Evolutionary conservation across 140 eudicot genomes (phyloP), one percentile per base, ranked within the genome.

Genomic region (Cichorium intybus): DNA sequence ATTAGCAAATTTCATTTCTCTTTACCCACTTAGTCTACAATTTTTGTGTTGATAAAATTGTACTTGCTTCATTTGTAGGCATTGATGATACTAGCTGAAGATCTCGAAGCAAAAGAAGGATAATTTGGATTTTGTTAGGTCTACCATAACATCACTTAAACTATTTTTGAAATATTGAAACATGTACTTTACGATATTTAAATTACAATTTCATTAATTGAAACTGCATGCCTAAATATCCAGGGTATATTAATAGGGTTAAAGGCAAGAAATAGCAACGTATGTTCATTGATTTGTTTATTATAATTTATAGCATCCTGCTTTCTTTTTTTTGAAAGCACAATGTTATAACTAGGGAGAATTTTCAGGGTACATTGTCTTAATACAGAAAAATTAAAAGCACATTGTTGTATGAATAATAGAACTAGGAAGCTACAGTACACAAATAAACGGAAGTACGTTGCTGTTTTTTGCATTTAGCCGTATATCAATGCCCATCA

Each of bases 1-100:
- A 16, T 39, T 54, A 72, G 60, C 24, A 45, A 60, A 51, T 20
- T 64, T 72, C 2, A 58, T 55, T 48, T 68, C 10, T 68, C 28
- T 55, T 49, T 70, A 15, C 62, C 72, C 55, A n/a, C 73, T 20
- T 12, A 14, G 27, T 16, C 51, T 22, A 56, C 34, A 58, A 58
- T 69, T n/a, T n/a, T 24, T 61, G 33, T 62, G 34, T 80, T 79
- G 80, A 79, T 77, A 45, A 76, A 83, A 76, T 68, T 70, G 82
- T 51, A 67, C 74, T 61, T 73, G 74, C 76, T 86, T 80, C 77
- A 77, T 80, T 77, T 87, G 92, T 84, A 87, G 95, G 95, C 68
- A n/a, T 70, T 79, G 86, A 81, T 80, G 78, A 87, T 89, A 87
- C 89, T 84, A 84, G 95, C 77, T 87, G 95, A 87, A 84, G 95